Base-by-base conservation (phyloP, 1,139 yeast genomes). In the Nakaseomyces kungkrabaensis region DNA sequence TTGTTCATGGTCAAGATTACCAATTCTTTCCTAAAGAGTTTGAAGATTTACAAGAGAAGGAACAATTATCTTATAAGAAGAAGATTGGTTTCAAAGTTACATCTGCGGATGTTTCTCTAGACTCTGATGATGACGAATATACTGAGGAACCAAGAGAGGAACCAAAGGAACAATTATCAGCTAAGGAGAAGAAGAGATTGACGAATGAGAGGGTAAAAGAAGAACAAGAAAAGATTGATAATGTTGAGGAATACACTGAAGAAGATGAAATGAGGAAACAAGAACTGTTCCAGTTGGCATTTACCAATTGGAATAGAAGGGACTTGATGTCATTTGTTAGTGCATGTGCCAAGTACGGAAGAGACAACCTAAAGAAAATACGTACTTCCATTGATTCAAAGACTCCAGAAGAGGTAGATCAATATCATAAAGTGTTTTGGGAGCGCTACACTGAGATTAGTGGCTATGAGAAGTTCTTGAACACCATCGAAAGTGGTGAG, bases 401-500 rank as follows among this genome's bases (percentile, higher is more conserved):
- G 63, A 72, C 82, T 0, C 69, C 68, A 1, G 83, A 77, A 4
- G 97, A 92, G 48, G 85, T 92, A 1, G 74, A 75, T 55, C 68
- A 72, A 45, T 92, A 92, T 63, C 73, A 84, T 51, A 71, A 74
- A 42, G 82, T 74, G 3, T 92, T 92, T 61, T 90, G 96, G 96
- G 68, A 72, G 44, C 73, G 85, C 29, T 84, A 79, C 63, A 71
- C 71, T 24, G 82, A 80, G 59, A 79, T 92, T 46, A 95, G 86
- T 31, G 97, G 97, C 0, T 77, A 82, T 65, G 96, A 89, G 54
- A 84, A 88, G 62, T 88, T 89, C 64, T 66, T 89, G 48, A 68
- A 82, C n/a, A 95, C 87, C 61, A 88, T 92, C 51, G 96, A 89
- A 61, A 74, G 84, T 38, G 95, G 96, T 54, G 97, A 90, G 63